Evolutionary conservation across 1,139 yeast genomes (phyloP).

Genomic region (Taiozyma sp.): DNA sequence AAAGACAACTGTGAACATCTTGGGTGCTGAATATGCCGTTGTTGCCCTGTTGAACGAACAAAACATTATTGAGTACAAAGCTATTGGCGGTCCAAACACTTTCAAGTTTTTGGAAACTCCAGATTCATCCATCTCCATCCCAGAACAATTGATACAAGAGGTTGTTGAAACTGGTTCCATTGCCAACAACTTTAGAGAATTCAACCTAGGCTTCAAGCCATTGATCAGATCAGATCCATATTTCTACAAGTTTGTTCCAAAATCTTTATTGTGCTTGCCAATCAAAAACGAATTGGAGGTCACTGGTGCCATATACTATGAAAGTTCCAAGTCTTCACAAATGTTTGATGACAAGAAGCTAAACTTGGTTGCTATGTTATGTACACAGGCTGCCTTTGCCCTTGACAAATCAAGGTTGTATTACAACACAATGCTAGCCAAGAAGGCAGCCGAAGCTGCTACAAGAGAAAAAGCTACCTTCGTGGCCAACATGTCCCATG

Average conservation of each 20-base stretch:
- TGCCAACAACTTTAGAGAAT: constrained; percentile 35
- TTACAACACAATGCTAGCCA: constrained; percentile 46
- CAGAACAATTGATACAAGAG: constrained; percentile 37
- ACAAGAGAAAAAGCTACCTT: constrained; percentile 55
- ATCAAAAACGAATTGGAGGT: constrained; percentile 39
- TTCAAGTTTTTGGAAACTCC: constrained; percentile 9
- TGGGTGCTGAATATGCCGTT: constrained; percentile 43
- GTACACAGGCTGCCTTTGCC: constrained; percentile 52
- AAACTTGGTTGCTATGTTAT: constrained; percentile 40
- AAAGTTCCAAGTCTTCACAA: constrained; percentile 28
- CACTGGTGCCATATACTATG: constrained; percentile 46
- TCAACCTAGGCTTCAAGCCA: constrained; percentile 30
- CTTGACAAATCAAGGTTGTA: constrained; percentile 44
- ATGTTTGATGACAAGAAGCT: constrained; percentile 32
- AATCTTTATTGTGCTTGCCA: constrained; percentile 42
- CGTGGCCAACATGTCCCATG: constrained; percentile 57
- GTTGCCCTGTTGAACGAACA: constrained; percentile 34
- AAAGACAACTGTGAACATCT: constrained; percentile 36
- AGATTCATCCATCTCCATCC: constrained; percentile 35
- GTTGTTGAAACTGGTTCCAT: constrained; percentile 36
- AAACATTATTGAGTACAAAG: constrained; percentile 34
- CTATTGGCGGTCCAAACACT: constrained; percentile 38
- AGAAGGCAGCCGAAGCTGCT: constrained; percentile 53
- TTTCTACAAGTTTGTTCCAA: constrained; percentile 32
- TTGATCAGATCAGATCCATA: constrained; percentile 38